These are phyloP conservation scores for Beauveria sp. DNA, from an alignment of 2,329 filamentous ascomycete species.

Conservation along the genomic window DNA sequence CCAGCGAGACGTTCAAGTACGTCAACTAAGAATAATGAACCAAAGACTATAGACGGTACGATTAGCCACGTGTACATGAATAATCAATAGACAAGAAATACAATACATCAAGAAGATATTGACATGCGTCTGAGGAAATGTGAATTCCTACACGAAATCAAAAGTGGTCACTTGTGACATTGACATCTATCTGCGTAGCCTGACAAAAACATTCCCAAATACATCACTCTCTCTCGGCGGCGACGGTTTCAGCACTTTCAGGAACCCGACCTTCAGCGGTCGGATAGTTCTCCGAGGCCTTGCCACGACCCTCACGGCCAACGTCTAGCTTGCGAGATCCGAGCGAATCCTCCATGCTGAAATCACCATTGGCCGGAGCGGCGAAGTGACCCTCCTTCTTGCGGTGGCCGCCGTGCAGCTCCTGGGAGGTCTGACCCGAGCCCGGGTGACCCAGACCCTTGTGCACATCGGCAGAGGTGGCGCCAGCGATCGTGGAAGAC, in stretches of 20 bases:
- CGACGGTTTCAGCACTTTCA: neutral
- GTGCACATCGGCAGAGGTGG: slow-evolving; percentile 38
- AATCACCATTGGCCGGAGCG: neutral
- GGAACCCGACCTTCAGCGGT: neutral
- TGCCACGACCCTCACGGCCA: neutral
- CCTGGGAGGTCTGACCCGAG: slow-evolving; percentile 33
- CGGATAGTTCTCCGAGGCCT: neutral
- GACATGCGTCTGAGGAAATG: neutral
- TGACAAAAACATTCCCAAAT: neutral
- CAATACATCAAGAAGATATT: neutral
- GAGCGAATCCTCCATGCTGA: neutral
- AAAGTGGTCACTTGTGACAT: too few relatives aligned
- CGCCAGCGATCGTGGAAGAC: slow-evolving; percentile 32
- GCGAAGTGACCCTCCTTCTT: slow-evolving; percentile 24
- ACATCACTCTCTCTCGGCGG: neutral
- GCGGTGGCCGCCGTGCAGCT: slow-evolving; percentile 30
- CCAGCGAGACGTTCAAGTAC: slow-evolving; percentile 48
- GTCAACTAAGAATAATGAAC: neutral
- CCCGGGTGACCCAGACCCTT: slow-evolving; percentile 35
- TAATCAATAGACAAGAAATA: neutral
- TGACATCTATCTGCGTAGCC: neutral
- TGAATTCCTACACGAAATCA: too few relatives aligned
- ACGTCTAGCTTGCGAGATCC: neutral
- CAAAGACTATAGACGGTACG: neutral
- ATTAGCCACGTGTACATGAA: neutral